Base-by-base conservation (phyloP, 2,329 filamentous ascomycete genomes). In the Aspergillus clavatus region DNA sequence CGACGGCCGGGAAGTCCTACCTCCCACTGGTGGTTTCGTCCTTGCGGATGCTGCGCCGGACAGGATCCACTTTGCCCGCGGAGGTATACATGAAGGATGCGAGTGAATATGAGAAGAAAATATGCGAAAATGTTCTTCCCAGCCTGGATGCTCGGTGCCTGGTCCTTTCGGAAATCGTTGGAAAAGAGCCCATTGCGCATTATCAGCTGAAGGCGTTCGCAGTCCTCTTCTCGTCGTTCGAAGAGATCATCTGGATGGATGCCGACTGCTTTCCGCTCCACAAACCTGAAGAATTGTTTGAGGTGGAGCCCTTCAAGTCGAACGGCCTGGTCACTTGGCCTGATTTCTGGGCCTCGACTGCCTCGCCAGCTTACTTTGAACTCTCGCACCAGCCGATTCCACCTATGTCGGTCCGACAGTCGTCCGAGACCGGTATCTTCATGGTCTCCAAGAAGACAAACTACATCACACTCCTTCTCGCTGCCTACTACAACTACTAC, bases 241-340 rank as follows among this genome's bases (percentile, higher is more conserved):
- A 79, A 54, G 70, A 80, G 43, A 72, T 79, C 10, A 66, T 82
- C 19, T 79, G 78, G 59, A 72, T 82, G 53, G 79, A 82, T 54
- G 74, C 75, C 40, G 78, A 81, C 54, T 70, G 69, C 45, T 78
- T 80, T 55, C 76, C 78, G 12, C 57, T 72, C 12, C 62, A 67
- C 40, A 65, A 74, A 42, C 72, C 72, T 0, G 62, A 63, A 22
- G 48, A 57, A 3, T 59, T 81, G 10, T 75, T 81, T 52, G 60
- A 69, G 7, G 61, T 67, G 1, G 71, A 76, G 33, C 77, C 77
- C 1, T 81, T 75, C 59, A 65, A 52, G 4, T 71, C 72, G 1
- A 69, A 68, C 2, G 79, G 79, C 12, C 61, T 81, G 39, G 67
- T 82, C 10, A 71, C 73, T 16, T 82, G 77, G 77, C 77, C 79